phyloP scores from a whole-genome alignment of 768 basidiomycete species.

The Leccinum imitatum region DNA sequence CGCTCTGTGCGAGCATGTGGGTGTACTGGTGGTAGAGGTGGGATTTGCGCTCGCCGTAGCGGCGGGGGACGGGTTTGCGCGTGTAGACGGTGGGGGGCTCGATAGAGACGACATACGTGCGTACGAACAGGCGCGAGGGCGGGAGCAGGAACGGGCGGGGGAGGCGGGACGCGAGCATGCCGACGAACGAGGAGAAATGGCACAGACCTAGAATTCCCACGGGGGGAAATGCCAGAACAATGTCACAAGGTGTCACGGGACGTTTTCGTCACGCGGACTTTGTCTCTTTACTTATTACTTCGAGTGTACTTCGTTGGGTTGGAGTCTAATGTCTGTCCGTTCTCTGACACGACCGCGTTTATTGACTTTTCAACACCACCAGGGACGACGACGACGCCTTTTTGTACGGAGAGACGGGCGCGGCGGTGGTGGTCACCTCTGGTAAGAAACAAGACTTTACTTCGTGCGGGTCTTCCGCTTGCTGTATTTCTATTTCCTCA shows the following conservation, averaged over 20 bases:
- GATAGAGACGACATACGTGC: constrained; percentile 59
- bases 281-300: constrained; percentile 24
- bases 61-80: constrained; percentile 57
- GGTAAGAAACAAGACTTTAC: constrained; percentile 43
- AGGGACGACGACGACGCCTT: constrained; percentile 85
- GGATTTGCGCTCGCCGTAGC: constrained; percentile 76
- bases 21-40: constrained; percentile 81
- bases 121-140: constrained; percentile 18
- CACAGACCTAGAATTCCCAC: too few species aligned
- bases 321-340: constrained; percentile 32
- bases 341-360: constrained; percentile 17
- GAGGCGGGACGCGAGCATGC: constrained; percentile 15
- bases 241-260: constrained; percentile 28
- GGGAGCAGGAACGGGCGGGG: background rate
- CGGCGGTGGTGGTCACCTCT: constrained; percentile 37
- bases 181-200: background rate
- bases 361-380: constrained; percentile 26
- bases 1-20: constrained; percentile 60
- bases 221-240: background rate
- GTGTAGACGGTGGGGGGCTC: constrained; percentile 49
- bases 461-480: constrained; percentile 14
- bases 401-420: constrained; percentile 61
- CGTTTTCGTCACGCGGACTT: constrained; percentile 25
- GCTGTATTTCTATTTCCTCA: constrained; percentile 35
- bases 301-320: constrained; percentile 11